Conservation (phyloP, 306 rosid genomes). For the Senna siamea region DNA sequence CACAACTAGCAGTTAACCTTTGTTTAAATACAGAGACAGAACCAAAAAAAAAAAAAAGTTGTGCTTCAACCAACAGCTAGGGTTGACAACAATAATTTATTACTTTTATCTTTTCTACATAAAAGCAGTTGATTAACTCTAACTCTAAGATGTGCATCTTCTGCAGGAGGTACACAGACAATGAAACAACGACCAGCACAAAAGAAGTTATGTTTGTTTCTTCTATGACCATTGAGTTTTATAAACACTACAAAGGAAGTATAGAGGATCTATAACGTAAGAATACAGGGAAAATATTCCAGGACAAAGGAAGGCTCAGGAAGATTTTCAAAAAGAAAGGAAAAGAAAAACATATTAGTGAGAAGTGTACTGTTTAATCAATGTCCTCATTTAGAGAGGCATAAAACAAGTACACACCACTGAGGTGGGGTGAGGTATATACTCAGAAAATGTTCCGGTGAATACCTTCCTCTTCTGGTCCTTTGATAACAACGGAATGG, state of each 20-base stretch:
- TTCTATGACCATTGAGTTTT: background rate
- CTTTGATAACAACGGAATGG: constrained; percentile 69
- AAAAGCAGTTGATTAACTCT: background rate
- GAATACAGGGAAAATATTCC: background rate
- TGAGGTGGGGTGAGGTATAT: no score
- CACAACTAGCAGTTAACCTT: background rate
- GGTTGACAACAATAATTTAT: background rate
- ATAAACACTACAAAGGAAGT: background rate
- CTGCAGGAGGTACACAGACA: background rate
- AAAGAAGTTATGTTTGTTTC: background rate
- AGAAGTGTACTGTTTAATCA: background rate
- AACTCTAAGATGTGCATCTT: background rate
- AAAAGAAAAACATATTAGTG: background rate
- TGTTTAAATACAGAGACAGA: background rate
- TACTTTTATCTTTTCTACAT: background rate
- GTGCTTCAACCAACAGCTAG: background rate
- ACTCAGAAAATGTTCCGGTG: background rate
- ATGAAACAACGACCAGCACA: background rate
- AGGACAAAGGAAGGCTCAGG: background rate
- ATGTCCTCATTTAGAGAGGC: background rate
- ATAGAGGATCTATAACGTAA: background rate
- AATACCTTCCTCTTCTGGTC: constrained; percentile 93
- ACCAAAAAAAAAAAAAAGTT: background rate
- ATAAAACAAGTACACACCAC: no score
- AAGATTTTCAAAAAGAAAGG: background rate